Conservation (phyloP, 129 eudicot genomes). For the Smallanthus sonchifolius region DNA sequence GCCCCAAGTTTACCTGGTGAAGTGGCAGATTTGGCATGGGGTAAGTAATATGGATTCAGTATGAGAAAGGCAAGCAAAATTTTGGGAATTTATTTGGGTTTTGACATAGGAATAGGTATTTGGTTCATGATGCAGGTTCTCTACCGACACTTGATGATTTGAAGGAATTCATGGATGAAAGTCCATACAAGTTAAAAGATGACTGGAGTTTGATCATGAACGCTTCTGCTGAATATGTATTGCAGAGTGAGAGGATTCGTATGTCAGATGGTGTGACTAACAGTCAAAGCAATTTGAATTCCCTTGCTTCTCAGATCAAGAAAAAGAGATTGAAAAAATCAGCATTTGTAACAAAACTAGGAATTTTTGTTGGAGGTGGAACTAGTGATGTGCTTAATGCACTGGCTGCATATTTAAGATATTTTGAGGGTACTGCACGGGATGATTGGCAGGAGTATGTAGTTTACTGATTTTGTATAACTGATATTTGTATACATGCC, state of each 20-base stretch:
- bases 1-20: slow-evolving; percentile 44
- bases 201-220: slow-evolving; percentile 48
- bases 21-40: slow-evolving; percentile 48
- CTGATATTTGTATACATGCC: slow-evolving; percentile 1
- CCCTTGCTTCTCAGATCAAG: slow-evolving; percentile 20
- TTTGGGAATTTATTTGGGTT: slow-evolving; percentile 7
- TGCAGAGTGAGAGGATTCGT: slow-evolving; percentile 33
- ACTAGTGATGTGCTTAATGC: slow-evolving; percentile 65
- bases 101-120: slow-evolving; percentile 16
- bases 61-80: not conserved
- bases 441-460: slow-evolving; percentile 96
- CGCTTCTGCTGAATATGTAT: slow-evolving; percentile 44
- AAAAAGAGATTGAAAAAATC: slow-evolving; percentile 45
- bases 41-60: slow-evolving; percentile 37
- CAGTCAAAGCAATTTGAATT: slow-evolving; percentile 23
- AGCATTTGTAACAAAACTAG: slow-evolving; percentile 54
- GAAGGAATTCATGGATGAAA: slow-evolving; percentile 39
- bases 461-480: not conserved
- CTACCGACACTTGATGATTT: slow-evolving; percentile 64
- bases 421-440: slow-evolving; percentile 77
- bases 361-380: slow-evolving; percentile 79
- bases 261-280: slow-evolving; percentile 20
- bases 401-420: slow-evolving; percentile 78
- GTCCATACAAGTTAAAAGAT: slow-evolving; percentile 26
- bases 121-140: slow-evolving; percentile 50